A percentile compares a stretch with the other conserved stretches of the same genome.
These are phyloP conservation scores for Marsdenia floribunda DNA, from an alignment of 257 asterid genomes.

Conservation along the genomic window DNA sequence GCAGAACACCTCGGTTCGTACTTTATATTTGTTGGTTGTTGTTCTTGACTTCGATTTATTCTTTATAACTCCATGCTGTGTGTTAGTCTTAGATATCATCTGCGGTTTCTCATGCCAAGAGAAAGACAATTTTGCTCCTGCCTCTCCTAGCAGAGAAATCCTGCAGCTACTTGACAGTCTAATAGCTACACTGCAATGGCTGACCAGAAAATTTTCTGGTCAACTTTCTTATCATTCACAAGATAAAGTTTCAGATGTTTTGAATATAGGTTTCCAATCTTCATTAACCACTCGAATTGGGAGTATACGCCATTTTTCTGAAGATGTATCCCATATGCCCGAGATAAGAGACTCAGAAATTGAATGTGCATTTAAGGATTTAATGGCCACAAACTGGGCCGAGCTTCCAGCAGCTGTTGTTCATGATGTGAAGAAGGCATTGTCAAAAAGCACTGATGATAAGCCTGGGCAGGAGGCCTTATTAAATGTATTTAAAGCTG, in stretches of 20 bases:
- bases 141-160: not conserved
- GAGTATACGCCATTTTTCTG: constrained; percentile 58
- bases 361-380: constrained; percentile 70
- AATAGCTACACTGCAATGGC: not conserved
- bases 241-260: not conserved
- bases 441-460: constrained; percentile 74
- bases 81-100: not conserved
- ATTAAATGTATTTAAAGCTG: constrained; percentile 71
- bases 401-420: constrained; percentile 63
- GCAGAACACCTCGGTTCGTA: not conserved
- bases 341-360: constrained; percentile 59
- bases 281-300: constrained; percentile 47
- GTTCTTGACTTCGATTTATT: not conserved
- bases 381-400: constrained; percentile 81
- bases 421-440: constrained; percentile 48
- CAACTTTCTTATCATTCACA: constrained; percentile 1
- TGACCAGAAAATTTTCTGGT: not conserved
- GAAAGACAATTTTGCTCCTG: not conserved
- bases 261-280: constrained; percentile 36
- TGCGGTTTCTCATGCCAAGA: not conserved
- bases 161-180: not conserved
- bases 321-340: constrained; percentile 59
- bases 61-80: not conserved
- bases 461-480: constrained; percentile 67
- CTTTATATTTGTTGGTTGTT: not conserved